Evolutionary conservation across 2,329 filamentous ascomycete genomes (phyloP).

Genomic region (Cladosporium sp.): DNA sequence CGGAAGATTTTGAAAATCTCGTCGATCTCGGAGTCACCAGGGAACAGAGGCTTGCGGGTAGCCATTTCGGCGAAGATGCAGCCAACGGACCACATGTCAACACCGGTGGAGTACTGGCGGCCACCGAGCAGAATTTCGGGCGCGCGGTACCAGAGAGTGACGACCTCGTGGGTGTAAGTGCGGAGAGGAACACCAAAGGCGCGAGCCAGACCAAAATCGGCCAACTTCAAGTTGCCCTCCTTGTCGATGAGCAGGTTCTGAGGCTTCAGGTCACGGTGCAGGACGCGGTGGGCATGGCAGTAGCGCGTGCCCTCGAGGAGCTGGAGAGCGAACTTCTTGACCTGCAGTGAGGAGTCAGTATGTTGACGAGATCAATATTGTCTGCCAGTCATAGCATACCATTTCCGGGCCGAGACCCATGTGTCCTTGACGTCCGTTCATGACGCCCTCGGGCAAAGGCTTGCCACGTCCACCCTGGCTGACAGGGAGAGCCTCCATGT

Average conservation of each 20-base stretch:
- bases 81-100: slow-evolving; percentile 94
- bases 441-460: slow-evolving; percentile 71
- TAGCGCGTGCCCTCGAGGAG: slow-evolving; percentile 81
- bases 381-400: slow-evolving; percentile 30
- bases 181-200: slow-evolving; percentile 88
- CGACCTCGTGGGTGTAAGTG: slow-evolving; percentile 93
- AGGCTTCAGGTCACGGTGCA: slow-evolving; percentile 87
- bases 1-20: slow-evolving; percentile 94
- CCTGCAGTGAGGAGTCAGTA: slow-evolving; percentile 32
- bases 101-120: slow-evolving; percentile 87
- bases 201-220: slow-evolving; percentile 84
- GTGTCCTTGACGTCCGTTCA: slow-evolving; percentile 60
- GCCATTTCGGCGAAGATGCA: slow-evolving; percentile 98
- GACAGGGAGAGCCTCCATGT: slow-evolving; percentile 88
- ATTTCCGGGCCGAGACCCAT: slow-evolving; percentile 76
- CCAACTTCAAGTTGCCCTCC: slow-evolving; percentile 85
- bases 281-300: slow-evolving; percentile 83
- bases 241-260: slow-evolving; percentile 86
- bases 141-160: slow-evolving; percentile 89
- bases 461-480: slow-evolving; percentile 83
- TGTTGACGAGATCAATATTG: neutral
- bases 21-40: slow-evolving; percentile 88
- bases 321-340: slow-evolving; percentile 92
- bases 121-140: slow-evolving; percentile 89
- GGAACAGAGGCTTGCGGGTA: slow-evolving; percentile 88